Evolutionary conservation across 768 basidiomycete genomes (phyloP).

Genomic region (Naganishia onofrii): DNA sequence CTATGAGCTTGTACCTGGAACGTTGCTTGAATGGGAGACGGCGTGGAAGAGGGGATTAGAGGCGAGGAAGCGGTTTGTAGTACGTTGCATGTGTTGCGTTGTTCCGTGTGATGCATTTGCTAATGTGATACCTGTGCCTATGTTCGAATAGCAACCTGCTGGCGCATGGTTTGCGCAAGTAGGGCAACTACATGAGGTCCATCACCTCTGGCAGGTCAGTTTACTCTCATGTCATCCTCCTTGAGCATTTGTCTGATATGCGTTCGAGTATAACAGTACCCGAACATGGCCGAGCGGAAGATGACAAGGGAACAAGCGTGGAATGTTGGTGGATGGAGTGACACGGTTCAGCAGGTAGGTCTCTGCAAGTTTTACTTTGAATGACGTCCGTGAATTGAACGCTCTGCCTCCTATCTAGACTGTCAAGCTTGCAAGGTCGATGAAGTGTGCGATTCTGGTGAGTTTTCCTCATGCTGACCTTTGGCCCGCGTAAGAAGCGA

Average conservation of each 20-base stretch:
- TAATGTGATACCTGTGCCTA: too few species aligned
- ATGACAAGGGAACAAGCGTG: constrained; percentile 84
- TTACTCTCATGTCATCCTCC: constrained; percentile 15
- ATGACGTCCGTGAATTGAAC: neutral
- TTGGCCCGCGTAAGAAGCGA: neutral
- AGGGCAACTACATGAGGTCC: constrained; percentile 61
- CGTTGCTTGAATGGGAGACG: constrained; percentile 89
- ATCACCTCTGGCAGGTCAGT: constrained; percentile 94
- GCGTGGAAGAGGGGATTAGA: constrained; percentile 94
- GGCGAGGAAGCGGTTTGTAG: constrained; percentile 78
- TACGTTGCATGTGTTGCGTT: constrained; percentile 53
- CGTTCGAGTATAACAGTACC: neutral
- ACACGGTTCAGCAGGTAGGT: constrained; percentile 65
- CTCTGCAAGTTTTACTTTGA: neutral
- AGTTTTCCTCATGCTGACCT: constrained; percentile 1
- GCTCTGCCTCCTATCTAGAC: constrained; percentile 70
- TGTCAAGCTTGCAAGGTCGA: constrained; percentile 74
- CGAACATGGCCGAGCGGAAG: constrained; percentile 70
- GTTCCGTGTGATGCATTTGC: neutral
- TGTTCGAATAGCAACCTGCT: constrained; percentile 41
- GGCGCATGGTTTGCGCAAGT: constrained; percentile 53
- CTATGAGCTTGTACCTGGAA: constrained; percentile 79
- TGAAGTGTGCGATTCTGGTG: constrained; percentile 76
- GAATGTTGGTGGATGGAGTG: constrained; percentile 92
- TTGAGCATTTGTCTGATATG: neutral